Evolutionary conservation across 805 yeast genomes (phyloP), one percentile per base, ranked within the genome.

Genomic region (Ogataea pignaliae): DNA sequence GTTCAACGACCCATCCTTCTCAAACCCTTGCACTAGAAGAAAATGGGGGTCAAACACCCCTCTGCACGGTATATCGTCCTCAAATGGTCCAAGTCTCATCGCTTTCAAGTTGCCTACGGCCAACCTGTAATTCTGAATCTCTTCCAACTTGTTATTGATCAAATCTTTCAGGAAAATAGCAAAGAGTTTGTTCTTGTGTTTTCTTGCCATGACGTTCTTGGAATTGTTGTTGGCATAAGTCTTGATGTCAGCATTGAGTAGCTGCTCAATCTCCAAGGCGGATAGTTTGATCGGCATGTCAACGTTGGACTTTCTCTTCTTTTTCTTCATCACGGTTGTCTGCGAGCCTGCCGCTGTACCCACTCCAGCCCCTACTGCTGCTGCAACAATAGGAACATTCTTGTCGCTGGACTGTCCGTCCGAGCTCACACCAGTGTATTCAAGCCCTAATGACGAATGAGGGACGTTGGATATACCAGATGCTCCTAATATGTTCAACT

Each of bases 91-190:
- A 55, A 48, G 41, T 53, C 49, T n/a, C 14, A 14, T 3, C 8
- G 21, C 7, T 26, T 47, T 50, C 44, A 63, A 45, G 38, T 61
- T 61, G 9, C 68, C 68, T 15, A 42, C 32, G 9, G 35, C 39
- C 9, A 47, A 30, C 39, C 68, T 53, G 44, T 45, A 42, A 2
- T 29, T 33, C 34, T 54, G 49, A 8, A 48, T 42, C 40, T 54
- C 49, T 12, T 44, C 50, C 31, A 52, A 40, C 39, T 59, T 56
- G n/a, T 43, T 41, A 10, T 42, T 35, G 4, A 60, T 34, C 17
- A 56, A 36, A 15, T 63, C 66, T 40, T 50, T 55, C 2, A 65
- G 37, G 45, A 64, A 63, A 7, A 45, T 46, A 15, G 63, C 57
- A 29, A 62, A 37, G 8, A 57, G 39, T 40, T 51, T 56, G 39